A percentile compares a stretch with the other conserved stretches of the same genome.
These are phyloP conservation scores for Camptophora hylomeconis DNA, from an alignment of 2,329 filamentous ascomycete species.

Conservation along the genomic window DNA sequence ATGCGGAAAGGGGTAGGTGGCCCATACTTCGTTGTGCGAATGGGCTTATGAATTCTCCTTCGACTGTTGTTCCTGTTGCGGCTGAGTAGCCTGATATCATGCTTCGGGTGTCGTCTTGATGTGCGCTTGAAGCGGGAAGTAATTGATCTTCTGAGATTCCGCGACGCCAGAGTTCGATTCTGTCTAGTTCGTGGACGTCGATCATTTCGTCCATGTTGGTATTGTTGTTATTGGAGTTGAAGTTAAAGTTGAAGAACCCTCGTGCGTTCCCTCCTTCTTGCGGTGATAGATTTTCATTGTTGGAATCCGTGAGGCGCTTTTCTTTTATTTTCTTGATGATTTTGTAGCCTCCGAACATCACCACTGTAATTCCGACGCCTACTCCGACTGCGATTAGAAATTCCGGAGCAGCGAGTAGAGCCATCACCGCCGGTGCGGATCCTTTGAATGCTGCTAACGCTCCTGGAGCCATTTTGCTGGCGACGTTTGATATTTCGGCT, in stretches of 20 bases:
- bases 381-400: constrained; percentile 88
- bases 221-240: constrained; percentile 10
- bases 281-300: no score
- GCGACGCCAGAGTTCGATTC: constrained; percentile 50
- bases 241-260: constrained; percentile 13
- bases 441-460: constrained; percentile 65
- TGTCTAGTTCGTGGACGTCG: constrained; percentile 34
- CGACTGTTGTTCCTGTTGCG: constrained; percentile 47
- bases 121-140: no score
- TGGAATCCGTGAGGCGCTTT: constrained; percentile 23
- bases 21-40: constrained; percentile 38
- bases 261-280: constrained; percentile 21
- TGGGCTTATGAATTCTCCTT: constrained; percentile 53
- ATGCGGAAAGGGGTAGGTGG: constrained; percentile 19
- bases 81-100: constrained; percentile 18
- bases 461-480: constrained; percentile 71
- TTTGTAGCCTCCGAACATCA: constrained; percentile 93
- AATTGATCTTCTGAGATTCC: constrained; percentile 48
- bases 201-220: constrained; percentile 48
- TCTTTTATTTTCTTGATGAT: constrained; percentile 75
- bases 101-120: constrained; percentile 24
- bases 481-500: constrained; percentile 74
- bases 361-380: constrained; percentile 82
- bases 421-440: constrained; percentile 73
- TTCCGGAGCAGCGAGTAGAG: constrained; percentile 75